phyloP scores from a whole-genome alignment of 257 asterid species.

The Solanum ossicruentum region DNA sequence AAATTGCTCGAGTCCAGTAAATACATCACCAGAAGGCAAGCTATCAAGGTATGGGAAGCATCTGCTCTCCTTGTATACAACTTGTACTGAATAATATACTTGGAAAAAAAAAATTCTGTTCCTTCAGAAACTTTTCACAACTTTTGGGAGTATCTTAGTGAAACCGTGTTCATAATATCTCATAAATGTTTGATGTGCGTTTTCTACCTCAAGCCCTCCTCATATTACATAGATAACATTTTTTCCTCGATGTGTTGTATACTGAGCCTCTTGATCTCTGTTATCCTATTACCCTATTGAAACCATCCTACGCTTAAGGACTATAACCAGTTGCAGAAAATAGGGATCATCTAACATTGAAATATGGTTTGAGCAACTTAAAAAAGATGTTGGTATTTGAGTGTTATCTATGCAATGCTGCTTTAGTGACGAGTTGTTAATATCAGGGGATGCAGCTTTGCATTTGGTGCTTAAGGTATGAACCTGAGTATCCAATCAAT shows the following conservation, averaged over 20 bases:
- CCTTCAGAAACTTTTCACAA: background rate
- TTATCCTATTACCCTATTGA: too few relatives aligned
- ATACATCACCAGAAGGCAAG: constrained; percentile 88
- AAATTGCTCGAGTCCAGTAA: constrained; percentile 72
- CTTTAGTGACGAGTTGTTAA: background rate
- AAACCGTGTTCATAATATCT: background rate
- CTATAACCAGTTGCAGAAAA: too few relatives aligned
- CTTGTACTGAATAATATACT: background rate
- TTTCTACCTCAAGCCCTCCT: background rate
- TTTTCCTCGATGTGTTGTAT: background rate
- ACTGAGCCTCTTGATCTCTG: background rate
- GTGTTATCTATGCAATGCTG: background rate
- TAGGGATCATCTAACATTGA: background rate
- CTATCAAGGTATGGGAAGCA: constrained; percentile 56
- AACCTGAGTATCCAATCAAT: background rate
- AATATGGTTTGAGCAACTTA: background rate
- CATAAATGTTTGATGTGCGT: background rate
- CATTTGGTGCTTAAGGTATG: background rate
- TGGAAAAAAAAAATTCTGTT: background rate
- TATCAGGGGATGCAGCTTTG: background rate
- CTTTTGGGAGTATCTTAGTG: background rate
- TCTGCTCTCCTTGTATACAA: background rate
- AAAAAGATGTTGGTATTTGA: background rate
- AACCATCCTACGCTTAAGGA: too few relatives aligned
- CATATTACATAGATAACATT: background rate